Evolutionary conservation across 768 basidiomycete genomes (phyloP).

Genomic region (Phanerodontia chrysosporium): DNA sequence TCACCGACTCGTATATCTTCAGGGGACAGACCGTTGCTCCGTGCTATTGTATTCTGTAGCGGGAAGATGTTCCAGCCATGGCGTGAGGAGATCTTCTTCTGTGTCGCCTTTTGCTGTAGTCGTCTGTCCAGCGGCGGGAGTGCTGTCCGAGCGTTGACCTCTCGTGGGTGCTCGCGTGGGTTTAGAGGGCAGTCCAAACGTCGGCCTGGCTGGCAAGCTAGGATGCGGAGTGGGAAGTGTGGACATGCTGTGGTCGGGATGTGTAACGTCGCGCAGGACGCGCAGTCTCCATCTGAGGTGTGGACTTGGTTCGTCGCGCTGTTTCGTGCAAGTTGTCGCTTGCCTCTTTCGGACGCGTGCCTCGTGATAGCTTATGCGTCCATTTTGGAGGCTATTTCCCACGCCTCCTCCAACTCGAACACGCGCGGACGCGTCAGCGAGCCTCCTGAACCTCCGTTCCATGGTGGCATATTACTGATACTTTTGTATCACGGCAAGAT

Average conservation of each 20-base stretch:
- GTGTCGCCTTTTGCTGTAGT: neutral
- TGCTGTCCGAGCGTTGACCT: too few species aligned
- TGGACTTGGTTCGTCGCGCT: neutral
- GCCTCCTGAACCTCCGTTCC: too few species aligned
- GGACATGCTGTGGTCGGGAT: neutral
- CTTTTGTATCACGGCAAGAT: too few species aligned
- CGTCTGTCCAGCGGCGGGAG: too few species aligned
- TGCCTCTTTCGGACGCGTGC: neutral
- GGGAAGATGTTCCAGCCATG: constrained; percentile 23
- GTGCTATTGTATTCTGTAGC: constrained; percentile 22
- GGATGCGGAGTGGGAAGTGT: neutral
- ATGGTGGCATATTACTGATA: too few species aligned
- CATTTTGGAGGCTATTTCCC: neutral
- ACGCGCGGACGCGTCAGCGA: too few species aligned
- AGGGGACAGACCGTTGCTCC: constrained; percentile 28
- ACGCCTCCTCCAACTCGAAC: neutral
- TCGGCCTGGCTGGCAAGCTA: neutral
- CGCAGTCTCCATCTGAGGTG: neutral
- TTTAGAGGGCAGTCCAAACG: neutral
- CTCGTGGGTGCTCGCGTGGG: neutral
- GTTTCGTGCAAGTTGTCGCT: neutral
- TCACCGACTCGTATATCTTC: neutral
- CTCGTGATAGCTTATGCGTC: neutral
- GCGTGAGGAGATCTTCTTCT: constrained; percentile 7
- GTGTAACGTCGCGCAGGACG: neutral